Base-by-base conservation (phyloP, 257 asterid species). In the Gardenia jasminoides region DNA sequence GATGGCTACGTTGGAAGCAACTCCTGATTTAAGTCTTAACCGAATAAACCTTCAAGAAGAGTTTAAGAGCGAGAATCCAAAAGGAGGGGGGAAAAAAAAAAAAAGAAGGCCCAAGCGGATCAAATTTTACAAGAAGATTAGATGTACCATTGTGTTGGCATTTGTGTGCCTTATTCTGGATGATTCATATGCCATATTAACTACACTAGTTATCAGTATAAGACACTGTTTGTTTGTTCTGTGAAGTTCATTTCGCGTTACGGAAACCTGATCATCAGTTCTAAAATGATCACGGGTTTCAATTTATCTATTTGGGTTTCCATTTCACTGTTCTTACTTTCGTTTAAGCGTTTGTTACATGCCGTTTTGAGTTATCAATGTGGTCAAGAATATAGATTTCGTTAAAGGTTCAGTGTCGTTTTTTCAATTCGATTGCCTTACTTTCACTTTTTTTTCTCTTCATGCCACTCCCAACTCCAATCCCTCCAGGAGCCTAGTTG, bases 391-490 rank as follows among this genome's bases (percentile, higher is more conserved):
- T 66, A 47, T 47, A 22, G 66, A 22, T 48, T 65, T 31, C 46
- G 56, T 58, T 66, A 44, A 76, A 65, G 66, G 54, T 47, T 76
- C n/a, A n/a, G n/a, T n/a, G n/a, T n/a, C n/a, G n/a, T n/a, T n/a
- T n/a, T n/a, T n/a, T n/a, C n/a, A n/a, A n/a, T n/a, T n/a, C n/a
- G n/a, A n/a, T n/a, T n/a, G n/a, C n/a, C n/a, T n/a, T n/a, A n/a
- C n/a, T n/a, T n/a, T n/a, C n/a, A n/a, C n/a, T n/a, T n/a, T n/a
- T n/a, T n/a, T n/a, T n/a, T n/a, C n/a, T n/a, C n/a, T n/a, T n/a
- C n/a, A n/a, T n/a, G n/a, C n/a, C n/a, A n/a, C n/a, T n/a, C n/a
- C n/a, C n/a, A n/a, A n/a, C n/a, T n/a, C n/a, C n/a, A n/a, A n/a
- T n/a, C n/a, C n/a, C n/a, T n/a, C n/a, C n/a, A n/a, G n/a, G n/a